A percentile compares a stretch with the other conserved stretches of the same genome.
These are phyloP conservation scores for Fraxinus quadrangulata DNA, from an alignment of 257 asterid species.

Conservation along the genomic window DNA sequence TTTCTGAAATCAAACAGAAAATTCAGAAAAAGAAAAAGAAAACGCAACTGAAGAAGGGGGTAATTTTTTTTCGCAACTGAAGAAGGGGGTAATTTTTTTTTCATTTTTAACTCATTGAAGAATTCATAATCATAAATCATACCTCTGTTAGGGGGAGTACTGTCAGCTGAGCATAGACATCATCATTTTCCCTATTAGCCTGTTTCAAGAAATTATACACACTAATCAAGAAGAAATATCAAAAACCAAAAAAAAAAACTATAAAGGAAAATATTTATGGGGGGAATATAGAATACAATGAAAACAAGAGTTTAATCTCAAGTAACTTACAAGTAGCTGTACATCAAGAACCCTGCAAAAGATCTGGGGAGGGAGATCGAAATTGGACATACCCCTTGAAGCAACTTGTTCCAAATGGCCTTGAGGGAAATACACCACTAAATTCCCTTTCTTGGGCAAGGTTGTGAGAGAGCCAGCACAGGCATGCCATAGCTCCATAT, in stretches of 20 bases:
- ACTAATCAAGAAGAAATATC: neutral
- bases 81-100: too few species aligned
- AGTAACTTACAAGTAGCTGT: constrained; percentile 70
- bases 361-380: constrained; percentile 85
- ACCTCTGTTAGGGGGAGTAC: constrained; percentile 86
- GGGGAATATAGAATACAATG: neutral
- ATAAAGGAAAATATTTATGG: neutral
- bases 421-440: constrained; percentile 92
- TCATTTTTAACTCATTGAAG: too few species aligned
- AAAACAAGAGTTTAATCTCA: constrained; percentile 4
- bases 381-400: constrained; percentile 70
- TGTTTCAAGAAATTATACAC: constrained; percentile 35
- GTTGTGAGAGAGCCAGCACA: constrained; percentile 96
- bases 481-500: constrained; percentile 93
- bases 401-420: constrained; percentile 89
- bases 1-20: constrained; percentile 1
- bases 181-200: constrained; percentile 99
- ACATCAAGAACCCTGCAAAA: constrained; percentile 84
- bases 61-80: too few species aligned
- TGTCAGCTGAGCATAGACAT: constrained; percentile 85
- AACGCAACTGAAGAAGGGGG: too few species aligned
- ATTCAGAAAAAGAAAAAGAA: neutral
- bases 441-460: constrained; percentile 83
- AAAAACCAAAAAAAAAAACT: neutral
- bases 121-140: constrained; percentile 20